Conservation (phyloP, 305 asterid genomes). For the Fraxinus sp. region DNA sequence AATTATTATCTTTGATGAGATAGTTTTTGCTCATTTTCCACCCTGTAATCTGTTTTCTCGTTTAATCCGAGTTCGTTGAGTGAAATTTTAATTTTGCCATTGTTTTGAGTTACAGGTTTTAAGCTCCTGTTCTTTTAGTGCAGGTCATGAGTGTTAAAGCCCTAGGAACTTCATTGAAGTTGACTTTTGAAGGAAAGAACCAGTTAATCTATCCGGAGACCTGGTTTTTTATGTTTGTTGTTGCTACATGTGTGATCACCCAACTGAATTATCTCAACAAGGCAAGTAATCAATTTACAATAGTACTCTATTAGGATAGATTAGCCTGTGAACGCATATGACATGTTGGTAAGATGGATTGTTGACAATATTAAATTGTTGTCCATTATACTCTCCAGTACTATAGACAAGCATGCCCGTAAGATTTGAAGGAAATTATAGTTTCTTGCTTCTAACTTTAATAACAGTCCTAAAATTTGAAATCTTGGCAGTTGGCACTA, state of each 20-base stretch:
- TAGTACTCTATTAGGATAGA: slow-evolving; percentile 18
- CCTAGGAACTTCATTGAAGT: slow-evolving; percentile 76
- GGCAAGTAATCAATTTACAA: slow-evolving; percentile 40
- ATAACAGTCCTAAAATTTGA: neutral
- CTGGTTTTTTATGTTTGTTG: slow-evolving; percentile 71
- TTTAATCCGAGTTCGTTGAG: neutral
- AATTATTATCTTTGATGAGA: neutral
- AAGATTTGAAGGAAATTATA: neutral
- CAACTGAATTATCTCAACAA: slow-evolving; percentile 93
- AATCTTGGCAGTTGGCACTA: neutral
- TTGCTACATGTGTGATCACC: slow-evolving; percentile 67
- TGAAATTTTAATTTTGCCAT: neutral
- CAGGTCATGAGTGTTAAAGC: slow-evolving; percentile 96
- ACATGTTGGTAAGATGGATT: neutral
- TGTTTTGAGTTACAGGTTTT: neutral
- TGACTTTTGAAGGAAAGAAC: slow-evolving; percentile 83
- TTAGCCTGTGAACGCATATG: neutral
- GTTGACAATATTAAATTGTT: neutral
- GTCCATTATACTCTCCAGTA: neutral
- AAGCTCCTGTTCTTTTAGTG: slow-evolving; percentile 1
- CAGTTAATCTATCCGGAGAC: slow-evolving; percentile 73
- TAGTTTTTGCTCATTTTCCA: neutral
- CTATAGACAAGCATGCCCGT: neutral
- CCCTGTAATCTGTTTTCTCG: neutral
- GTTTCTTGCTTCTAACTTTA: neutral